A percentile compares a stretch with the other conserved stretches of the same genome.
These are phyloP conservation scores for Tinospora cordifolia DNA, from an alignment of 164 flowering plant genomes.

Conservation along the genomic window DNA sequence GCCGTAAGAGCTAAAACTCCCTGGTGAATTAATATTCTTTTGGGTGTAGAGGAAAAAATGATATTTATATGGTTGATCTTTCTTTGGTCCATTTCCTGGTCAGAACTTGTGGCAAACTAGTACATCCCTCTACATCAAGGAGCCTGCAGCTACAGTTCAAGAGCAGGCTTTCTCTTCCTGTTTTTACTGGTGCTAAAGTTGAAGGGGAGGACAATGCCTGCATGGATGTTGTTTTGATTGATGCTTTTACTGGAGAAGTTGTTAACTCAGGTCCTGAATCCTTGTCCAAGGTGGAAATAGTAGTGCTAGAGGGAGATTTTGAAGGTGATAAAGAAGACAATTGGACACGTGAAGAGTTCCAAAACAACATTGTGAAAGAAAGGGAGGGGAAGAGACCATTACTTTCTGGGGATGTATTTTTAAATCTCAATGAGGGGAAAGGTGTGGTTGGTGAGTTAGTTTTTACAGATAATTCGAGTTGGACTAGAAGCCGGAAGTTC, in stretches of 20 bases:
- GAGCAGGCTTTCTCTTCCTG: slow-evolving; percentile 55
- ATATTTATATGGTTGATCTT: slow-evolving; percentile 5
- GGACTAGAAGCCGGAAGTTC: slow-evolving; percentile 56
- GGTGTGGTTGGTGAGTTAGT: slow-evolving; percentile 47
- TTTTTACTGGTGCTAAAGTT: slow-evolving; percentile 71
- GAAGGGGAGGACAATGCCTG: slow-evolving; percentile 53
- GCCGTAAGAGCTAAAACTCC: slow-evolving; percentile 18
- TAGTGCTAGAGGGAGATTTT: slow-evolving; percentile 55
- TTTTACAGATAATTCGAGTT: slow-evolving; percentile 62
- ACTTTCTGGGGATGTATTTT: slow-evolving; percentile 44
- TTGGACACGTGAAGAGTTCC: slow-evolving; percentile 44
- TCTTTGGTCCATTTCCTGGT: slow-evolving; percentile 7
- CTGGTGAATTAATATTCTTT: not conserved
- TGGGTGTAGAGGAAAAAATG: not conserved
- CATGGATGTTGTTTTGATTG: slow-evolving; percentile 51
- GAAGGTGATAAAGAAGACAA: slow-evolving; percentile 30
- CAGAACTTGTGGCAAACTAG: slow-evolving; percentile 48
- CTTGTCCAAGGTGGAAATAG: slow-evolving; percentile 38
- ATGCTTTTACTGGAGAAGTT: slow-evolving; percentile 30
- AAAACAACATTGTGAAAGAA: slow-evolving; percentile 34
- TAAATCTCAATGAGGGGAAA: slow-evolving; percentile 54
- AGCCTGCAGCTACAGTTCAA: slow-evolving; percentile 55
- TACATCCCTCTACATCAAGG: slow-evolving; percentile 36
- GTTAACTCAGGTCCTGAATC: slow-evolving; percentile 34
- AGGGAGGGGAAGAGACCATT: slow-evolving; percentile 47